A percentile compares a stretch with the other conserved stretches of the same genome.
phyloP scores from a whole-genome alignment of 257 asterid genomes.

The Eustoma russellianum region DNA sequence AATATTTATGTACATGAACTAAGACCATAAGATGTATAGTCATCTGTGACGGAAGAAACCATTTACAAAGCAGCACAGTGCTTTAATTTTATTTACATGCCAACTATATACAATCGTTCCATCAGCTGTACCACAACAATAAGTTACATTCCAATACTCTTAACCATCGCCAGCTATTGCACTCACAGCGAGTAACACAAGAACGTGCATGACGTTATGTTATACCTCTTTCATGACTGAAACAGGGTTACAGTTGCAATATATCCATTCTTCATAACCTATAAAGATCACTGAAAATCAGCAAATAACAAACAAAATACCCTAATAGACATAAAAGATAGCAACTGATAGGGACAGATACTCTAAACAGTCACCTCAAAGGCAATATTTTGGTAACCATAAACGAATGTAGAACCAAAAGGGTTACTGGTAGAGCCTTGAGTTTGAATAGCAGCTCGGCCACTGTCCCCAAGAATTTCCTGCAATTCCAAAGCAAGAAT shows the following conservation, averaged over 20 bases:
- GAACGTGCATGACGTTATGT: too few species aligned
- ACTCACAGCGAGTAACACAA: too few species aligned
- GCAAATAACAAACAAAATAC: background rate
- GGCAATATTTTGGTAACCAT: slow-evolving; percentile 73
- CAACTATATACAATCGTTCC: too few species aligned
- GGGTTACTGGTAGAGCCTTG: slow-evolving; percentile 79
- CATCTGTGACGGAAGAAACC: too few species aligned
- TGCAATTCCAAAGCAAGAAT: slow-evolving; percentile 16
- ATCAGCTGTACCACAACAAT: too few species aligned
- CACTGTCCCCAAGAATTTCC: slow-evolving; percentile 77
- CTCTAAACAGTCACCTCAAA: slow-evolving; percentile 43
- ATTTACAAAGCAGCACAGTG: too few species aligned
- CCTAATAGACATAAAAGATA: background rate
- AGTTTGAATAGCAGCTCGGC: slow-evolving; percentile 76
- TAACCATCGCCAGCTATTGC: too few species aligned
- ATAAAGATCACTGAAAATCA: slow-evolving; percentile 10
- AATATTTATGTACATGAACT: too few species aligned
- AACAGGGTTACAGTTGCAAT: slow-evolving; percentile 79
- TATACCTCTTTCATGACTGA: slow-evolving; percentile 32
- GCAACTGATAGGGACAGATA: background rate
- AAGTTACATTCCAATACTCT: too few species aligned
- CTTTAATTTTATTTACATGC: too few species aligned
- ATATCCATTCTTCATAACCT: slow-evolving; percentile 85
- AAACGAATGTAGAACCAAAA: slow-evolving; percentile 75
- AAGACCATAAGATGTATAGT: too few species aligned